Conservation (phyloP, 2,329 filamentous ascomycete genomes). For the Fusarium concolor region DNA sequence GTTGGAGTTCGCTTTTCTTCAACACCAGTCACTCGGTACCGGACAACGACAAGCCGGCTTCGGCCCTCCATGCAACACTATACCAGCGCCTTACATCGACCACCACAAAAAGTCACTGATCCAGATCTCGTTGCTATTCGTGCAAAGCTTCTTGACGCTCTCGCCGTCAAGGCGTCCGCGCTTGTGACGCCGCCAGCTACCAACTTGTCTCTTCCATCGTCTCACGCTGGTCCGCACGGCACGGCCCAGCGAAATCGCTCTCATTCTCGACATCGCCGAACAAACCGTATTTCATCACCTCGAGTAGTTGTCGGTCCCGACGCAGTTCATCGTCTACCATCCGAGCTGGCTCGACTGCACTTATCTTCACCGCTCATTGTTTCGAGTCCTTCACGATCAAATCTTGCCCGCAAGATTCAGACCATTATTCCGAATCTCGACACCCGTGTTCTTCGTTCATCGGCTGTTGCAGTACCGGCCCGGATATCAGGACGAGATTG, state of each 20-base stretch:
- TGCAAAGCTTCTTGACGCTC: conserved; percentile 19
- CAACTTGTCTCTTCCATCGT: conserved; percentile 29
- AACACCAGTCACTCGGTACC: background rate
- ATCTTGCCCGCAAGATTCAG: conserved; percentile 50
- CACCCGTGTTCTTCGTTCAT: conserved; percentile 50
- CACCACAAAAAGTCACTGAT: conserved; percentile 28
- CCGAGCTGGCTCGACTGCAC: conserved; percentile 50
- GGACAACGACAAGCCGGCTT: conserved; percentile 8
- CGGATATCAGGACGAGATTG: conserved; percentile 60
- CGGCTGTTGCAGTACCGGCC: conserved; percentile 38
- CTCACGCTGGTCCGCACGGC: conserved; percentile 9
- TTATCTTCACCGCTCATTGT: conserved; percentile 53
- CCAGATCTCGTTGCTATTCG: conserved; percentile 34
- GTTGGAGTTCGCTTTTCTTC: background rate
- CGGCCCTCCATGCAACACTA: conserved; percentile 31
- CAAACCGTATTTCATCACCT: conserved; percentile 36
- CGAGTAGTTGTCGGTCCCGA: conserved; percentile 53
- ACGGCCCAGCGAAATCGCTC: conserved; percentile 8
- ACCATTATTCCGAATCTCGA: conserved; percentile 51
- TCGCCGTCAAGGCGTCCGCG: conserved; percentile 28
- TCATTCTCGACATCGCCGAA: conserved; percentile 1
- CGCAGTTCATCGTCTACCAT: conserved; percentile 49
- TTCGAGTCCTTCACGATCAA: conserved; percentile 53
- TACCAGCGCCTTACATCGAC: conserved; percentile 17
- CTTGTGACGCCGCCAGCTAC: conserved; percentile 35